phyloP scores from a whole-genome alignment of 129 eudicot species.

The Artemisia tridentata region DNA sequence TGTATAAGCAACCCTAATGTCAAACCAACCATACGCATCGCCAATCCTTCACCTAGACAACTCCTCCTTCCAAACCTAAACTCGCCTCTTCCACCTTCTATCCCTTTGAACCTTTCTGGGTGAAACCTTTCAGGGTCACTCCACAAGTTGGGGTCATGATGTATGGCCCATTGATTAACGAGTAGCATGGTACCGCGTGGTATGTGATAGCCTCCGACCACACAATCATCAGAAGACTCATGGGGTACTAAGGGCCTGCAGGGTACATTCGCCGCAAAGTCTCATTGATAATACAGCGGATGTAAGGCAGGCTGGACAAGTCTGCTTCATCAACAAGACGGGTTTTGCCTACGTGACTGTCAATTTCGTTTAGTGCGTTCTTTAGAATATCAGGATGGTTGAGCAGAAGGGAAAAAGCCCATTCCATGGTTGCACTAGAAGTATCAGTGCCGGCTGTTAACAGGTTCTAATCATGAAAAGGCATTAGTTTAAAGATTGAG shows the following conservation, averaged over 20 bases:
- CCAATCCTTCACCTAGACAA: slow-evolving; percentile 28
- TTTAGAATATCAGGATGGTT: slow-evolving; percentile 28
- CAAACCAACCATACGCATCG: slow-evolving; percentile 22
- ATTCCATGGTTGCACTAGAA: slow-evolving; percentile 21
- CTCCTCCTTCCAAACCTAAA: slow-evolving; percentile 20
- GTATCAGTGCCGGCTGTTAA: slow-evolving; percentile 26
- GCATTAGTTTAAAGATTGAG: neutral
- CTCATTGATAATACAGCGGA: slow-evolving; percentile 26
- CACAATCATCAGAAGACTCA: slow-evolving; percentile 28
- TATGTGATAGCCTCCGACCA: slow-evolving; percentile 27
- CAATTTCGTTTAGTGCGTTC: slow-evolving; percentile 28
- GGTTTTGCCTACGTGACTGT: slow-evolving; percentile 6
- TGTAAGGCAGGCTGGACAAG: slow-evolving; percentile 24
- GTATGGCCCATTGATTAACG: slow-evolving; percentile 34
- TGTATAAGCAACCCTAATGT: slow-evolving; percentile 53
- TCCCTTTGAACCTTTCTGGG: slow-evolving; percentile 33
- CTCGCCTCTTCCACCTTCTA: neutral
- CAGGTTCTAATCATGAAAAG: slow-evolving; percentile 13
- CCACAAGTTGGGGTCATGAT: slow-evolving; percentile 32
- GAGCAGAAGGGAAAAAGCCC: slow-evolving; percentile 38
- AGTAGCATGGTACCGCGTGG: slow-evolving; percentile 28
- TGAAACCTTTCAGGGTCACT: slow-evolving; percentile 27
- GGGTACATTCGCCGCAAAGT: slow-evolving; percentile 34
- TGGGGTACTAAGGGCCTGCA: slow-evolving; percentile 29
- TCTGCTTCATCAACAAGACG: slow-evolving; percentile 26